Conservation (phyloP, 805 yeast genomes). For the Blastobotrys americana region DNA sequence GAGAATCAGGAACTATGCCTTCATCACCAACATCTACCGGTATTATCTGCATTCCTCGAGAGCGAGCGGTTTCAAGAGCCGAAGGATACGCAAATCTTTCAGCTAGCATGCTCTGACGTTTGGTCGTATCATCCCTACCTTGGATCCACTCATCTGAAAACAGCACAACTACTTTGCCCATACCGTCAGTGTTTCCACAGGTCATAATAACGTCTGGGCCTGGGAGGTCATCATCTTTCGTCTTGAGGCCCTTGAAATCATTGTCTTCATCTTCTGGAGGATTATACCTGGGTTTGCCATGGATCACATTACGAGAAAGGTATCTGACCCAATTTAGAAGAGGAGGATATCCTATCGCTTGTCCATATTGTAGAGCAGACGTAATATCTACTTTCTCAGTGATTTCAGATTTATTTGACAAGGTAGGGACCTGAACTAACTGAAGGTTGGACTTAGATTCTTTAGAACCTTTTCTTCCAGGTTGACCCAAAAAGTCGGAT, state of each 20-base stretch:
- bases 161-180: conserved; percentile 74
- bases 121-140: conserved; percentile 4
- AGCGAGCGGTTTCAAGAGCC: conserved; percentile 71
- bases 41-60: conserved; percentile 57
- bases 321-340: conserved; percentile 59
- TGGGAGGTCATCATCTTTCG: conserved; percentile 30
- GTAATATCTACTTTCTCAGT: conserved; percentile 58
- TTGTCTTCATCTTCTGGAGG: background rate
- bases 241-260: conserved; percentile 9
- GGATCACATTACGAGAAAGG: conserved; percentile 38
- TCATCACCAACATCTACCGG: conserved; percentile 71
- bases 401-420: conserved; percentile 34
- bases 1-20: conserved; percentile 69
- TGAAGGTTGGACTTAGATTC: conserved; percentile 17
- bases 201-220: conserved; percentile 69
- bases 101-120: conserved; percentile 42
- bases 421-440: conserved; percentile 34
- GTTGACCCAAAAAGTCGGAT: conserved; percentile 10
- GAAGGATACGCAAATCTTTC: conserved; percentile 80
- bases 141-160: conserved; percentile 70
- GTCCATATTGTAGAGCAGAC: conserved; percentile 78
- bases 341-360: conserved; percentile 75
- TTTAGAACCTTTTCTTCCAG: conserved; percentile 47
- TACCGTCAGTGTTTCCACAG: conserved; percentile 80
- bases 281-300: background rate